Percentiles rank a stretch among this genome's conserved stretches.
Conservation (phyloP, 176 grass and related monocot genomes). For the Urochloa ruziziensis region DNA sequence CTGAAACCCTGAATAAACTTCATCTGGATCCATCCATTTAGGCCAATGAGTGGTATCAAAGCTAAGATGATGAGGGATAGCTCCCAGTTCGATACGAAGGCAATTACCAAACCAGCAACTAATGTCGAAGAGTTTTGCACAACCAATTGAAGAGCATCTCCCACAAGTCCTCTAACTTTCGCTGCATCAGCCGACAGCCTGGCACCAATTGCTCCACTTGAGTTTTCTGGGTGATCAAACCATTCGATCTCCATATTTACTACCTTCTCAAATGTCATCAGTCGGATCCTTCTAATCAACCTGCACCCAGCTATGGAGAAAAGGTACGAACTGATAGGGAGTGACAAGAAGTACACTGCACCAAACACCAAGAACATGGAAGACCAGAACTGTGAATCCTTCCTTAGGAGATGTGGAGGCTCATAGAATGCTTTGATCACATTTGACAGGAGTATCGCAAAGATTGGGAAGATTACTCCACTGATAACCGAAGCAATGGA, state of each 20-base stretch:
- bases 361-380: slow-evolving; percentile 92
- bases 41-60: slow-evolving; percentile 81
- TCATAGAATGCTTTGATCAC: slow-evolving; percentile 83
- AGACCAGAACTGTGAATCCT: slow-evolving; percentile 81
- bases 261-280: slow-evolving; percentile 94
- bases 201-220: slow-evolving; percentile 84
- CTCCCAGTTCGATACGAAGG: slow-evolving; percentile 80
- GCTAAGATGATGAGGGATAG: slow-evolving; percentile 81
- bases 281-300: slow-evolving; percentile 78
- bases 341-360: slow-evolving; percentile 62
- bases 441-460: slow-evolving; percentile 72
- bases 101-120: slow-evolving; percentile 77
- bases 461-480: slow-evolving; percentile 82
- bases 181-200: slow-evolving; percentile 85
- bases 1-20: slow-evolving; percentile 91
- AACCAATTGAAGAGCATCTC: slow-evolving; percentile 75
- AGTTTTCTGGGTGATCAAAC: slow-evolving; percentile 85
- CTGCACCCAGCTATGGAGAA: slow-evolving; percentile 79
- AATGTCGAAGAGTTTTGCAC: slow-evolving; percentile 84
- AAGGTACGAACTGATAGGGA: slow-evolving; percentile 79
- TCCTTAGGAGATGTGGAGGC: slow-evolving; percentile 66
- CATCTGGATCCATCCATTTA: slow-evolving; percentile 93
- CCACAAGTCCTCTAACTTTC: slow-evolving; percentile 78
- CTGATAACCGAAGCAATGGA: slow-evolving; percentile 66
- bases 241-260: slow-evolving; percentile 89